These are phyloP conservation scores for Citrus glauca DNA, from an alignment of 345 rosid genomes.

Conservation along the genomic window DNA sequence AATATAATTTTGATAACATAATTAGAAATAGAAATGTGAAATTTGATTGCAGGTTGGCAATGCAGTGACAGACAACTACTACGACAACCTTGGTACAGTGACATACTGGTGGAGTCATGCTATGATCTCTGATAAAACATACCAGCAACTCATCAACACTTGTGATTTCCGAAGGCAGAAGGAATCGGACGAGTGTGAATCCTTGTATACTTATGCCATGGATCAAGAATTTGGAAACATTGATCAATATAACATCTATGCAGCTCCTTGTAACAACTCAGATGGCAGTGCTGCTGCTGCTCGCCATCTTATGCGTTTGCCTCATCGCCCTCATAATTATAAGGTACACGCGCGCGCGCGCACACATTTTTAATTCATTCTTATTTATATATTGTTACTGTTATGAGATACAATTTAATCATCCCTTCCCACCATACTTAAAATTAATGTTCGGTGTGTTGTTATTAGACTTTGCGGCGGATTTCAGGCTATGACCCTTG, in stretches of 20 bases:
- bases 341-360: fast-evolving
- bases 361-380: too few relatives aligned
- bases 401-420: too few relatives aligned
- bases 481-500: constrained; percentile 96
- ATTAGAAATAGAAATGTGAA: not conserved
- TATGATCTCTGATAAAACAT: constrained; percentile 89
- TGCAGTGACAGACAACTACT: constrained; percentile 92
- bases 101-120: constrained; percentile 99
- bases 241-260: constrained; percentile 91
- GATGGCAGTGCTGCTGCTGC: constrained; percentile 43
- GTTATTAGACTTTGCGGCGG: constrained; percentile 46
- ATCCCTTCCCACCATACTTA: too few relatives aligned
- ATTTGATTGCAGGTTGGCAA: constrained; percentile 69
- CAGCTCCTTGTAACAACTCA: constrained; percentile 85
- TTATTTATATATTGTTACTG: too few relatives aligned
- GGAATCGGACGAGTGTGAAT: constrained; percentile 86
- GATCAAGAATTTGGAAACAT: constrained; percentile 93
- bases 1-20: too few relatives aligned
- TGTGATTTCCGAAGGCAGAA: constrained; percentile 79
- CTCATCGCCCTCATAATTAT: constrained; percentile 46
- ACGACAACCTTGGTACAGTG: constrained; percentile 94
- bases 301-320: constrained; percentile 50
- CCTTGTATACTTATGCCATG: constrained; percentile 85
- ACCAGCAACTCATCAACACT: constrained; percentile 68
- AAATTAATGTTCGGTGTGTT: not conserved